A percentile compares a stretch with the other conserved stretches of the same genome.
phyloP scores from a whole-genome alignment of 2,329 filamentous ascomycete genomes.

The Knoxdaviesia proteae region DNA sequence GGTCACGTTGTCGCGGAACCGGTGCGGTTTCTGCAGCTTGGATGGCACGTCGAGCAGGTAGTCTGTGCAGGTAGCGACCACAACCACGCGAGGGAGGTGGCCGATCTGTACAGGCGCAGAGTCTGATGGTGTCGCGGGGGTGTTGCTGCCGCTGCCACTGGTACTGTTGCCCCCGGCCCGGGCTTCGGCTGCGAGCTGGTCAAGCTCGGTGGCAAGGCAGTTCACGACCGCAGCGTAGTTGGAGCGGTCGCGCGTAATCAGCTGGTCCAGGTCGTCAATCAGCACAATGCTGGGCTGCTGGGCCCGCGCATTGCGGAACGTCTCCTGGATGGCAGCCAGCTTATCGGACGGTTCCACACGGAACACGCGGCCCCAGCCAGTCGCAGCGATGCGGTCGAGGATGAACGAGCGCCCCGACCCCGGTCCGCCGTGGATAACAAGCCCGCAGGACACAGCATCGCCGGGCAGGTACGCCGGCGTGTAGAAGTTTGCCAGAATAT shows the following conservation, averaged over 20 bases:
- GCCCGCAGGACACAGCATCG: constrained; percentile 25
- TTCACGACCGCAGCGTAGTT: constrained; percentile 28
- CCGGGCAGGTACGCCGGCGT: constrained; percentile 11
- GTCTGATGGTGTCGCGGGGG: no score
- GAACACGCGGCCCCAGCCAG: constrained; percentile 51
- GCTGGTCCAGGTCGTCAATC: constrained; percentile 55
- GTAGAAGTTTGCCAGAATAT: constrained; percentile 37
- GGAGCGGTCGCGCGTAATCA: constrained; percentile 40
- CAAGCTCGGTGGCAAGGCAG: constrained; percentile 31
- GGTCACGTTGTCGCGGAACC: constrained; percentile 47
- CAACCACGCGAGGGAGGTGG: constrained; percentile 36
- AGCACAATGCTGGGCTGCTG: constrained; percentile 58
- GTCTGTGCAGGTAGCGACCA: constrained; percentile 53
- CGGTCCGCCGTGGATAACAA: constrained; percentile 60
- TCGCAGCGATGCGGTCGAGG: constrained; percentile 42
- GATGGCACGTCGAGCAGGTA: constrained; percentile 53
- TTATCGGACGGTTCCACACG: constrained; percentile 36
- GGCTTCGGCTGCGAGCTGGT: constrained; percentile 24
- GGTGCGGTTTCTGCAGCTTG: constrained; percentile 40
- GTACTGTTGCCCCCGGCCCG: constrained; percentile 2
- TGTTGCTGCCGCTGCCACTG: no score
- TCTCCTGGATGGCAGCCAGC: constrained; percentile 37
- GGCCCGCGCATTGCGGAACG: constrained; percentile 47
- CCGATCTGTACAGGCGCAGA: constrained; percentile 7
- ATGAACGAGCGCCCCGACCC: constrained; percentile 74